Evolutionary conservation across 1,284 basidiomycete genomes (phyloP).

Genomic region (Paramarasmius palmivorus): DNA sequence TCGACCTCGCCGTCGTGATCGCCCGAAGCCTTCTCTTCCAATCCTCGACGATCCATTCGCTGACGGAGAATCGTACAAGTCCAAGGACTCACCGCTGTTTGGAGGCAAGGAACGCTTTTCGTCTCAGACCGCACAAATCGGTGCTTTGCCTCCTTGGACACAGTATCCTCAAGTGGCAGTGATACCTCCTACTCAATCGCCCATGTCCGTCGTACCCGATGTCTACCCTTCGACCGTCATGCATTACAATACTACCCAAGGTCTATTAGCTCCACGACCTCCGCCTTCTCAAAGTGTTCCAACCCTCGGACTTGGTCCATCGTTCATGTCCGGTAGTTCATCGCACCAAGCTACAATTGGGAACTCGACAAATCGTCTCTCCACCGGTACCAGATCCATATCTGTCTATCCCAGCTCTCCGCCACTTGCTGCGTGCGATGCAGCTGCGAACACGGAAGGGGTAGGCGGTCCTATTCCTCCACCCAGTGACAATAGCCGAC

Average conservation of each 20-base stretch:
- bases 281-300: constrained; percentile 15
- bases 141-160: constrained; percentile 58
- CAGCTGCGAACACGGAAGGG: constrained; percentile 37
- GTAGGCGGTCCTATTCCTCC: too few species aligned
- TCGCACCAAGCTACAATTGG: constrained; percentile 29
- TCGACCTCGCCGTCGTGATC: constrained; percentile 48
- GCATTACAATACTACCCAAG: neutral
- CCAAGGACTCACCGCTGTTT: constrained; percentile 70
- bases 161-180: constrained; percentile 52
- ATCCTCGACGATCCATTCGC: constrained; percentile 56
- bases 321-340: constrained; percentile 19
- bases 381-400: constrained; percentile 63
- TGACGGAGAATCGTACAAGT: constrained; percentile 40
- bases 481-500: constrained; percentile 23
- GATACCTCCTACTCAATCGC: neutral
- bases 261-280: constrained; percentile 9
- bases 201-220: neutral
- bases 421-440: constrained; percentile 18
- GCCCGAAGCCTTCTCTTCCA: constrained; percentile 68
- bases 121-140: constrained; percentile 38
- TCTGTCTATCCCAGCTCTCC: constrained; percentile 55
- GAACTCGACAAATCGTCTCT: constrained; percentile 63
- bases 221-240: neutral
- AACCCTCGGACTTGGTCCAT: constrained; percentile 7
- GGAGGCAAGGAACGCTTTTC: constrained; percentile 71